A percentile compares a stretch with the other conserved stretches of the same genome.
phyloP scores from a whole-genome alignment of 805 yeast genomes.

The Metschnikowia lunata region DNA sequence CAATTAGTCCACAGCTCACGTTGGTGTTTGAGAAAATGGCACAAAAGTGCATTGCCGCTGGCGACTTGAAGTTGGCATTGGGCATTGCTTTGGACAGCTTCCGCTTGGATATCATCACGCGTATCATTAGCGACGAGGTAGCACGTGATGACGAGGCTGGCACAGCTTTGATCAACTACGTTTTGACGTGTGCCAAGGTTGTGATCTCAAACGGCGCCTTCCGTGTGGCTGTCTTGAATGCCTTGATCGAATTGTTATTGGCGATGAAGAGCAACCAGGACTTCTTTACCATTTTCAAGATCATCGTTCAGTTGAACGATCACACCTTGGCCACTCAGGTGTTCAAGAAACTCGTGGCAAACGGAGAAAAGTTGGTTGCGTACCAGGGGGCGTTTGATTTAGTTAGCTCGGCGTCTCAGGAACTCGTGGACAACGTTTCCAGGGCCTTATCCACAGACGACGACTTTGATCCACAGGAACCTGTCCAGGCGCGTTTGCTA shows the following conservation, averaged over 20 bases:
- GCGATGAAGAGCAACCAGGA: constrained; percentile 57
- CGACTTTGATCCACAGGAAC: constrained; percentile 21
- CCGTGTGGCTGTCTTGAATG: constrained; percentile 27
- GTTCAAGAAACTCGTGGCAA: constrained; percentile 57
- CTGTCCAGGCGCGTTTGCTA: constrained; percentile 43
- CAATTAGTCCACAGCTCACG: constrained; percentile 58
- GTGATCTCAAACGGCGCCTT: constrained; percentile 28
- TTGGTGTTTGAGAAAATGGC: constrained; percentile 84
- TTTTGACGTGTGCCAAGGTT: constrained; percentile 66
- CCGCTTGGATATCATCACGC: constrained; percentile 74
- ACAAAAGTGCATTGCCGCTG: constrained; percentile 63
- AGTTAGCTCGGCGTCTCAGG: constrained; percentile 88
- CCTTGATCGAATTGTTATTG: constrained; percentile 58
- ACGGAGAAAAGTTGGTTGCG: constrained; percentile 54
- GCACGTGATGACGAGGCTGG: constrained; percentile 48
- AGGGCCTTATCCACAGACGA: constrained; percentile 34
- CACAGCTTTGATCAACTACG: constrained; percentile 60
- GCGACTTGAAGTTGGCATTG: constrained; percentile 75
- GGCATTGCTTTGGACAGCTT: constrained; percentile 89
- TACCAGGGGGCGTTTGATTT: constrained; percentile 94
- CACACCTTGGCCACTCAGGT: constrained; percentile 61
- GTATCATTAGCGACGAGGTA: constrained; percentile 44
- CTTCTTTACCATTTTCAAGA: constrained; percentile 77
- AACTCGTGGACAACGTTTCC: constrained; percentile 59
- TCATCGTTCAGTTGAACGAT: constrained; percentile 85